Percentiles rank a stretch among this genome's conserved stretches.
Evolutionary conservation across 306 rosid genomes (phyloP).

Genomic region (Oxytropis ochrocephala): DNA sequence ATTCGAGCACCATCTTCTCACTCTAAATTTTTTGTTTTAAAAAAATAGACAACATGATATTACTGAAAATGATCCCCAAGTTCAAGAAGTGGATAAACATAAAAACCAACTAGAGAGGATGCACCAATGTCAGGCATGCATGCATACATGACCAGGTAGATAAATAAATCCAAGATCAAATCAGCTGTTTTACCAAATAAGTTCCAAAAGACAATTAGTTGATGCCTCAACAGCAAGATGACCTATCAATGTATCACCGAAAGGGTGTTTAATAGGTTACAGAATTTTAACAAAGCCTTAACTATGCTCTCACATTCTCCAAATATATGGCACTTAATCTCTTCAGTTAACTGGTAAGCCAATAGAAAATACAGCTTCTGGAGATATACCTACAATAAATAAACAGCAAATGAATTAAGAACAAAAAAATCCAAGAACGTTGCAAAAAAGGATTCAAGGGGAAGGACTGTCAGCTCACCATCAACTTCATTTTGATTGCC

Average conservation of each 20-base stretch:
- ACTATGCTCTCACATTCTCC: slow-evolving; percentile 17
- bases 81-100: neutral
- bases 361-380: slow-evolving; percentile 35
- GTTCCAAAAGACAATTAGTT: neutral
- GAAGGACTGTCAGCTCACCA: slow-evolving; percentile 22
- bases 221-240: slow-evolving; percentile 8
- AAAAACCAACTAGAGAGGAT: neutral
- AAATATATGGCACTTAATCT: neutral
- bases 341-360: slow-evolving; percentile 36
- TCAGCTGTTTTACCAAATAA: slow-evolving; percentile 4
- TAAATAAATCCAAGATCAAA: neutral
- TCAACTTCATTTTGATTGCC: slow-evolving; percentile 17
- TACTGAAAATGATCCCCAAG: neutral
- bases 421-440: neutral
- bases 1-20: too few relatives aligned
- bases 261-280: neutral
- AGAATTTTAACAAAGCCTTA: slow-evolving; percentile 5
- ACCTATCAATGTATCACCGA: neutral
- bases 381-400: slow-evolving; percentile 29
- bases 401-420: slow-evolving; percentile 17
- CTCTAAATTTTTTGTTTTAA: too few relatives aligned
- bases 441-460: neutral
- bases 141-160: neutral
- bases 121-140: neutral
- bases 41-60: neutral